Evolutionary conservation across 306 rosid species (phyloP), one percentile per base, ranked within the genome.

Genomic region (Fagus sylvatica): DNA sequence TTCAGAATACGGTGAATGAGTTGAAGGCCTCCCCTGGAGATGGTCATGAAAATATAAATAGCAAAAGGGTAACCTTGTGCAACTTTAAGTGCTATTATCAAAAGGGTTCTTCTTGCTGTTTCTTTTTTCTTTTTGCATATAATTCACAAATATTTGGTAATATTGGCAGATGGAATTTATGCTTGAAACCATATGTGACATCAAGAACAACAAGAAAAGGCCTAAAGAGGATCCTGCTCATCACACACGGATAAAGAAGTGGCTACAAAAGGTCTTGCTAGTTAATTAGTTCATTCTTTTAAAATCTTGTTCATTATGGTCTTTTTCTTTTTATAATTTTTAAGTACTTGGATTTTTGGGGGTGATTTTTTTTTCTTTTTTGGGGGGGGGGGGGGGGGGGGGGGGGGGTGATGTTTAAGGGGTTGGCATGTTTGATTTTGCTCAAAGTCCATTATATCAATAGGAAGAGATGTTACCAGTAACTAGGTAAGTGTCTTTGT

Each of bases 201-300:
- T 95, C 85, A 95, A 95, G 88, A 95, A 95, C 88, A 95, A 95
- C 93, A 95, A 89, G 87, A 95, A 82, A 75, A 88, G 84, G 83
- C 64, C 83, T 16, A 93, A 89, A 85, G 97, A 95, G 72, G 98
- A 91, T 78, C 80, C 92, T 7, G 81, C 91, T n/a, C 87, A 88
- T 76, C 89, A 87, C 69, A 78, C 91, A n/a, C 84, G 91, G 80
- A 88, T 92, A 71, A 95, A 92, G 76, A 92, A 91, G 80, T 95
- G 98, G 98, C 88, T 95, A 76, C 96, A 91, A 37, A 90, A 91
- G 98, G 98, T 95, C 46, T 76, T 49, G n/a, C 56, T 67, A 74
- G 74, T 36, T 55, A 37, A 77, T 79, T 37, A 30, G 28, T 34
- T 82, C 28, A 51, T 59, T 6, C 34, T 68, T 46, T 19, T 36